A percentile compares a stretch with the other conserved stretches of the same genome.
phyloP scores from a whole-genome alignment of 225 moss, liverwort and hornwort species.

The Marchantia polymorpha region DNA sequence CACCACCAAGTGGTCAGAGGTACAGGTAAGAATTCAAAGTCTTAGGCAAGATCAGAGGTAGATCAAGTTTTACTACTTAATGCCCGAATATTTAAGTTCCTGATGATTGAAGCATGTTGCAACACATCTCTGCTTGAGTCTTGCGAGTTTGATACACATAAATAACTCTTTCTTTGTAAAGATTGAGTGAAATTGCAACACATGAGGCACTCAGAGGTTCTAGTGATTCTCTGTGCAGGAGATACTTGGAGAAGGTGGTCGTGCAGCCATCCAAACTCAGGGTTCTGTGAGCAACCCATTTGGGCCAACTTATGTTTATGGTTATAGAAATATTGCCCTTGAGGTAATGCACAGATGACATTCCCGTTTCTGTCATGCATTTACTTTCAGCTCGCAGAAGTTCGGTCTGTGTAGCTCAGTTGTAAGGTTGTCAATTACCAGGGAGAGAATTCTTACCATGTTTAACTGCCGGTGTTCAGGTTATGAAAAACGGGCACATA shows the following conservation, averaged over 20 bases:
- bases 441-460: neutral
- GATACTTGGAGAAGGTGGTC: slow-evolving; percentile 91
- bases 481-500: slow-evolving; percentile 95
- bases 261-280: slow-evolving; percentile 97
- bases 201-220: neutral
- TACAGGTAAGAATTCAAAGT: slow-evolving; percentile 52
- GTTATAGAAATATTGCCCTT: slow-evolving; percentile 87
- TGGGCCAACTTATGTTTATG: slow-evolving; percentile 97
- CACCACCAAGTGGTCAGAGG: slow-evolving; percentile 81
- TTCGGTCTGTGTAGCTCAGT: neutral
- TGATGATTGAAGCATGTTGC: too few relatives aligned
- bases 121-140: too few relatives aligned
- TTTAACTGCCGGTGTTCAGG: slow-evolving; percentile 40
- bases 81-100: too few relatives aligned
- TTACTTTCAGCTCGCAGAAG: neutral
- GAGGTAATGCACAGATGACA: slow-evolving; percentile 42
- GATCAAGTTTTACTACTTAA: too few relatives aligned
- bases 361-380: neutral
- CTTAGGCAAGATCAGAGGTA: too few relatives aligned
- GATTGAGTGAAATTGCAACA: too few relatives aligned
- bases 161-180: too few relatives aligned
- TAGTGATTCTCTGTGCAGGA: slow-evolving; percentile 35
- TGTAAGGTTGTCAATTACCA: neutral
- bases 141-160: too few relatives aligned
- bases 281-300: slow-evolving; percentile 98